Evolutionary conservation across 768 basidiomycete species (phyloP), one percentile per base, ranked within the genome.

Genomic region (Tephrocybe sp.): DNA sequence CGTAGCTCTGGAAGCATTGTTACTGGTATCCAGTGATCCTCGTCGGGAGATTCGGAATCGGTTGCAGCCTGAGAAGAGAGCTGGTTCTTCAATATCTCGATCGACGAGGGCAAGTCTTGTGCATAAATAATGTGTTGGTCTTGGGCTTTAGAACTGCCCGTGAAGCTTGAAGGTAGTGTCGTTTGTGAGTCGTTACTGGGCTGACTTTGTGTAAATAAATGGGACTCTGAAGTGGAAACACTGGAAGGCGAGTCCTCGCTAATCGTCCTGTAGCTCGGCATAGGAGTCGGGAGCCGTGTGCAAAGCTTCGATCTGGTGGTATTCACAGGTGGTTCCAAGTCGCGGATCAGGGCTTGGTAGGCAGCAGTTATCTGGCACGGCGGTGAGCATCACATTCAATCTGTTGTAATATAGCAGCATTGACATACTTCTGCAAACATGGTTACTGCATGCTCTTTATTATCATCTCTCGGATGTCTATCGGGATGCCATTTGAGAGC

Each of bases 401-500:
- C n/a, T 7, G 24, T 6, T 18, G 18, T 12, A 36, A 11, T 13
- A 19, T 13, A 12, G 11, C 18, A 26, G 9, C 18, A 18, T 12
- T 54, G 28, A 48, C 70, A 48, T 63, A 84, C 85, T 70, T 86
- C 75, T 40, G 80, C 71, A 64, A 86, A 86, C 58, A 71, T 72
- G 55, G 74, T 72, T 43, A 76, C 76, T 15, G 82, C 80, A 38
- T 64, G 62, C 49, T 83, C 77, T 60, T 77, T 80, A 51, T 77
- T 72, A 22, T 71, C 64, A 18, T 64, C 75, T 63, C 82, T 80
- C 44, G 63, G 74, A 64, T 83, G 80, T 52, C 82, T 82, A 66
- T 86, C 83, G 54, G 84, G 83, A 56, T 86, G 83, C 82, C 84
- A 87, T 59, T 73, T 75, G 47, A 86, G 67, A 55, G 82, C 83